Percentiles rank a stretch among this genome's conserved stretches.
Conservation (phyloP, 2,329 filamentous ascomycete genomes). For the Fulvia fulva region DNA sequence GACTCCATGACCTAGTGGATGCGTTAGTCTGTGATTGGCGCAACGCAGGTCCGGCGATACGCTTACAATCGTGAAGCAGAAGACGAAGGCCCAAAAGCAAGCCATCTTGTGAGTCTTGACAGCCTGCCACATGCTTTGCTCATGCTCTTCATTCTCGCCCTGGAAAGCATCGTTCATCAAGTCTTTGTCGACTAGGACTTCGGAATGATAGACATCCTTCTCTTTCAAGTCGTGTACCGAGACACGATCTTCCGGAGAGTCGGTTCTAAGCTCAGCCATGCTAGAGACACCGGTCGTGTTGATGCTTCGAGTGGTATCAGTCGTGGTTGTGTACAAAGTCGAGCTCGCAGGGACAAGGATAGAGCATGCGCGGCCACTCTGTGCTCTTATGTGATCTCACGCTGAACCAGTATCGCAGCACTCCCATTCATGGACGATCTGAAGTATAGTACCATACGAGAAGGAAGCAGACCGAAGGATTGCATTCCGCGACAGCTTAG, state of each 20-base stretch:
- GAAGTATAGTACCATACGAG: no score
- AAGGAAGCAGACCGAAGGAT: no score
- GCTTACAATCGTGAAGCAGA: slow-evolving; percentile 38
- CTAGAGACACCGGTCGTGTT: no score
- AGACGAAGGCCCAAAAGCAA: slow-evolving; percentile 48
- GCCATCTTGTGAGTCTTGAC: slow-evolving; percentile 48
- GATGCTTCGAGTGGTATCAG: no score
- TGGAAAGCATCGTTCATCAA: slow-evolving; percentile 49
- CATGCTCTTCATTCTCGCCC: slow-evolving; percentile 51
- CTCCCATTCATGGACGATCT: no score
- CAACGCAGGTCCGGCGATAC: slow-evolving; percentile 31
- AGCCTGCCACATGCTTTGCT: slow-evolving; percentile 45
- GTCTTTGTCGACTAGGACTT: slow-evolving; percentile 36
- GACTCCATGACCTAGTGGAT: slow-evolving; percentile 54
- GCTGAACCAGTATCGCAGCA: no score
- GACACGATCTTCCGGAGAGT: neutral
- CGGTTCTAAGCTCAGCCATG: no score
- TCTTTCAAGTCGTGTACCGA: slow-evolving; percentile 40
- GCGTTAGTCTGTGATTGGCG: slow-evolving; percentile 29
- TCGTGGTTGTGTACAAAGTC: no score
- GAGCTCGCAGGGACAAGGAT: no score
- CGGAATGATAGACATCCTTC: slow-evolving; percentile 36
- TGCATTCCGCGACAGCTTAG: no score
- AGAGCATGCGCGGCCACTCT: no score
- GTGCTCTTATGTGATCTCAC: no score